Conservation (phyloP, 176 grass and related monocot species). For the Zoysia japonica region DNA sequence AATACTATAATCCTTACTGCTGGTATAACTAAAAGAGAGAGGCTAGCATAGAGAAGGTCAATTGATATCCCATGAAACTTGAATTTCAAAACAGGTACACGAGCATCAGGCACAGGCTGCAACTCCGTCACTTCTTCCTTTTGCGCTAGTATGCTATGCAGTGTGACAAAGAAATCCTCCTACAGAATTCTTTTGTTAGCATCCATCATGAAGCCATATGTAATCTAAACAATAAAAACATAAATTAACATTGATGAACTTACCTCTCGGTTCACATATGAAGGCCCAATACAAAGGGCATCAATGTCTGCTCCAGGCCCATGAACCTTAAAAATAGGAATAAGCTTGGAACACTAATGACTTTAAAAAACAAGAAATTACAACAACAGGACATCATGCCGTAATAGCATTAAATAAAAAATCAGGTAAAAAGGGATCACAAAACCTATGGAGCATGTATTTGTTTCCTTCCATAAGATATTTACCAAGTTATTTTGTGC, state of each 20-base stretch:
- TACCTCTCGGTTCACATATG: constrained; percentile 97
- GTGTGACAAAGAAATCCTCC: constrained; percentile 90
- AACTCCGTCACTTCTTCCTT: constrained; percentile 85
- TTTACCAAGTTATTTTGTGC: neutral
- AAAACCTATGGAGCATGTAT: constrained; percentile 9
- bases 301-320: constrained; percentile 95
- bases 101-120: constrained; percentile 88
- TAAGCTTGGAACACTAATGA: neutral
- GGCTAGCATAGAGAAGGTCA: constrained; percentile 94
- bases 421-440: neutral
- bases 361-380: neutral
- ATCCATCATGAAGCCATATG: constrained; percentile 6
- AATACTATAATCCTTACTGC: constrained; percentile 52
- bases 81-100: constrained; percentile 96
- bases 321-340: constrained; percentile 67
- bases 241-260: constrained; percentile 29
- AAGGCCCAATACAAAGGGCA: constrained; percentile 92
- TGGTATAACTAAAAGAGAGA: constrained; percentile 88
- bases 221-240: constrained; percentile 31
- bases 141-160: constrained; percentile 67
- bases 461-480: neutral
- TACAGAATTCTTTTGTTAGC: constrained; percentile 45
- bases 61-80: constrained; percentile 90
- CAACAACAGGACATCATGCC: constrained; percentile 3
- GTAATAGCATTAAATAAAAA: constrained; percentile 12